phyloP scores from a whole-genome alignment of 116 monocot genomes.

The Phalaenopsis hybrid region DNA sequence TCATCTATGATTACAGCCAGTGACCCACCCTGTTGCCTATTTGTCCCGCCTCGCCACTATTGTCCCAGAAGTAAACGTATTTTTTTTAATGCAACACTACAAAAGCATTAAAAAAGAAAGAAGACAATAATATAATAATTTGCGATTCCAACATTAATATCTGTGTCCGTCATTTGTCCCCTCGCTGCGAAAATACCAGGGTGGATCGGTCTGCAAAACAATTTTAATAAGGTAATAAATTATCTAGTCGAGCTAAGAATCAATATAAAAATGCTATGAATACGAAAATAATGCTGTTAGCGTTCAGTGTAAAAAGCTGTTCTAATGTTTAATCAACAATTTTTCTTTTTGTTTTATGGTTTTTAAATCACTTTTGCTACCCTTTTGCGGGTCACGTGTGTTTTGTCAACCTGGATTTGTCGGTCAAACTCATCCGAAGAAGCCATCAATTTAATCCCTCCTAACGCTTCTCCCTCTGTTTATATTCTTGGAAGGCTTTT shows the following conservation, averaged over 20 bases:
- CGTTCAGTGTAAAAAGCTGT: too few species aligned
- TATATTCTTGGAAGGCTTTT: not conserved
- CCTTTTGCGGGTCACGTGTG: slow-evolving; percentile 36
- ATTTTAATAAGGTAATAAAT: not conserved
- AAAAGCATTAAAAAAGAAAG: not conserved
- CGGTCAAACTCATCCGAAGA: slow-evolving; percentile 20
- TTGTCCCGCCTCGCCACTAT: slow-evolving; percentile 1
- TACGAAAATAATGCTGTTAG: too few species aligned
- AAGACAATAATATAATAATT: not conserved
- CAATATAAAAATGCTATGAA: not conserved
- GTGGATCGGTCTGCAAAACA: too few species aligned
- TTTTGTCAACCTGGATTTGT: slow-evolving; percentile 27
- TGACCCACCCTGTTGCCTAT: slow-evolving; percentile 1
- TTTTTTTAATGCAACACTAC: not conserved
- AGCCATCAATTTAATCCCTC: not conserved
- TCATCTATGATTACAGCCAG: slow-evolving; percentile 13
- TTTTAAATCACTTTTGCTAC: slow-evolving; percentile 9
- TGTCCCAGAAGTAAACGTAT: not conserved
- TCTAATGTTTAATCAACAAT: not conserved
- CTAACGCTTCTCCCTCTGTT: not conserved
- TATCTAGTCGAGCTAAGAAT: not conserved
- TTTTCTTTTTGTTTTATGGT: not conserved
- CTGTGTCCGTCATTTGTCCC: not conserved
- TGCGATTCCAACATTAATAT: not conserved
- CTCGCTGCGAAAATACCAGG: not conserved